Evolutionary conservation across 331 rosid species (phyloP).

Genomic region (Acacia concinna): DNA sequence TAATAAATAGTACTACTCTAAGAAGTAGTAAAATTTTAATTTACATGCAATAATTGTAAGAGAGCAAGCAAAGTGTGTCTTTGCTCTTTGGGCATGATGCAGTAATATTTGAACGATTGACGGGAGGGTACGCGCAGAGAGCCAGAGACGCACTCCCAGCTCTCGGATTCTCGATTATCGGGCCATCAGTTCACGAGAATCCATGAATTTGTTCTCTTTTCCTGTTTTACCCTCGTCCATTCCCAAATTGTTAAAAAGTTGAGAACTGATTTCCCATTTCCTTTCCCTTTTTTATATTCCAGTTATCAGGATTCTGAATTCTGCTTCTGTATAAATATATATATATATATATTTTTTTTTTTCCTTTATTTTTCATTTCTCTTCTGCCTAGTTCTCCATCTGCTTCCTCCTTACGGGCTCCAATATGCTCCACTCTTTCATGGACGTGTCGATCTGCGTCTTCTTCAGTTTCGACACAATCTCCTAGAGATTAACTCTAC

Average conservation of each 20-base stretch:
- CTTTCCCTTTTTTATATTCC: neutral
- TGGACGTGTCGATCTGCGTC: constrained; percentile 62
- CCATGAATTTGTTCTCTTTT: constrained; percentile 38
- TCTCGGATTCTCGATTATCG: constrained; percentile 51
- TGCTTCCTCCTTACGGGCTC: constrained; percentile 38
- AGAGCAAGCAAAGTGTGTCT: too few species aligned
- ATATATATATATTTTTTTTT: neutral
- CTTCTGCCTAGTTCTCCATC: constrained; percentile 22
- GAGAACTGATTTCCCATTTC: neutral
- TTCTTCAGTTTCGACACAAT: constrained; percentile 45
- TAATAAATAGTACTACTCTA: too few species aligned
- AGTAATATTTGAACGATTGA: neutral
- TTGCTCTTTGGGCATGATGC: too few species aligned
- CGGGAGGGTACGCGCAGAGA: constrained; percentile 8
- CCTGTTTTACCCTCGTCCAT: constrained; percentile 42
- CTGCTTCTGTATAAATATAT: too few species aligned
- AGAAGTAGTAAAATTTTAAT: too few species aligned
- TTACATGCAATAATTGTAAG: too few species aligned
- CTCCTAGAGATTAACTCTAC: constrained; percentile 40
- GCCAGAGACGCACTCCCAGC: constrained; percentile 24
- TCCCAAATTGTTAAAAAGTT: neutral
- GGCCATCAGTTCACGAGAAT: constrained; percentile 48
- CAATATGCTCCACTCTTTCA: constrained; percentile 43
- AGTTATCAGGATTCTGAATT: neutral
- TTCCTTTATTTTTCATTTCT: constrained; percentile 17